Evolutionary conservation across 2,329 filamentous ascomycete genomes (phyloP).

Genomic region (Fusarium sp.): DNA sequence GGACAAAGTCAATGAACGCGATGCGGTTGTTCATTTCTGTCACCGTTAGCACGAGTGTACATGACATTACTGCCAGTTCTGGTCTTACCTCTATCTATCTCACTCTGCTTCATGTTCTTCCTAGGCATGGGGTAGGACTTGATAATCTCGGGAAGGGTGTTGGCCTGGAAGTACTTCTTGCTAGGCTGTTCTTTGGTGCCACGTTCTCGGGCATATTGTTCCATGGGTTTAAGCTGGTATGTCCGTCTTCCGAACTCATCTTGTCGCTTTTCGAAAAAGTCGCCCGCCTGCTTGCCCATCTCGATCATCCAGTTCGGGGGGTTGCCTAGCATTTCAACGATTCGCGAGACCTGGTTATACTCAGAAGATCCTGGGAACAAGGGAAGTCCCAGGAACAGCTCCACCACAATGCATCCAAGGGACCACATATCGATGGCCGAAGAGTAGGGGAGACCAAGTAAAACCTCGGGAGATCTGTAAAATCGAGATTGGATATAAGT

Average conservation of each 20-base stretch:
- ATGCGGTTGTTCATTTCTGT: conserved; percentile 98
- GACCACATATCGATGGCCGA: conserved; percentile 99
- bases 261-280: conserved; percentile 92
- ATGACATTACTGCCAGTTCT: background rate
- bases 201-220: conserved; percentile 95
- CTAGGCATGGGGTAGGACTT: conserved; percentile 97
- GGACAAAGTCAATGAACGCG: conserved; percentile 97
- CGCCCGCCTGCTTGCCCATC: conserved; percentile 96
- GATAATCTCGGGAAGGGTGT: conserved; percentile 94
- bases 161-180: conserved; percentile 99
- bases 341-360: conserved; percentile 97
- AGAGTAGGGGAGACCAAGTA: conserved; percentile 95
- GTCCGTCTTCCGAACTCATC: conserved; percentile 94
- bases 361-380: conserved; percentile 97
- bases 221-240: conserved; percentile 95
- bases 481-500: conserved; percentile 99
- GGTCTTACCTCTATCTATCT: conserved; percentile 89
- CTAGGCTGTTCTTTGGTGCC: conserved; percentile 97
- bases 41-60: conserved; percentile 31
- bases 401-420: conserved; percentile 95
- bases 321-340: conserved; percentile 97
- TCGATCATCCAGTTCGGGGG: conserved; percentile 99
- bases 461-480: conserved; percentile 94
- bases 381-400: conserved; percentile 93
- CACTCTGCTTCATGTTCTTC: conserved; percentile 98